Conservation (phyloP, 805 yeast species). For the Yarrowia alimentaria region DNA sequence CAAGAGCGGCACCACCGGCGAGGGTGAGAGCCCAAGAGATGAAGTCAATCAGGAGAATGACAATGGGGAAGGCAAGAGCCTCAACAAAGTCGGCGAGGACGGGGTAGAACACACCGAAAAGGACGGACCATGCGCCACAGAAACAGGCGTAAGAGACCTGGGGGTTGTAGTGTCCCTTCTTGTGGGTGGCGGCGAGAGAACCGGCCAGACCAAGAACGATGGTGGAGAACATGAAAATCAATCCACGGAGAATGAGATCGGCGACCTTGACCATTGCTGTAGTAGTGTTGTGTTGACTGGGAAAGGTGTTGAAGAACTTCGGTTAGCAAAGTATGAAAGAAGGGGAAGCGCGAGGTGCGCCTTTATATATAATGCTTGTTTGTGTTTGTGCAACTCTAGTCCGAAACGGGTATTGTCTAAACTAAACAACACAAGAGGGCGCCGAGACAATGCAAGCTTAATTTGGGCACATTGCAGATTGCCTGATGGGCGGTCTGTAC, state of each 20-base stretch:
- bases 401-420: conserved; percentile 26
- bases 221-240: conserved; percentile 73
- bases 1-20: conserved; percentile 92
- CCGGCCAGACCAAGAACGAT: conserved; percentile 85
- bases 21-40: conserved; percentile 88
- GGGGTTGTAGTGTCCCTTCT: conserved; percentile 51
- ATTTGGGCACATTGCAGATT: neutral
- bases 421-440: conserved; percentile 28
- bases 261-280: conserved; percentile 39
- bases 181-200: conserved; percentile 61
- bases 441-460: conserved; percentile 18
- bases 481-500: conserved; percentile 27
- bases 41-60: conserved; percentile 74
- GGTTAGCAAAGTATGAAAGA: conserved; percentile 42
- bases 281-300: neutral
- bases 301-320: neutral
- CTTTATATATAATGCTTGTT: conserved; percentile 25
- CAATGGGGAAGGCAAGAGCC: conserved; percentile 82
- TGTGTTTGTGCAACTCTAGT: conserved; percentile 20
- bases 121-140: conserved; percentile 80
- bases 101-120: conserved; percentile 79
- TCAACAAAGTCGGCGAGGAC: conserved; percentile 70
- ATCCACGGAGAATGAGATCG: conserved; percentile 70
- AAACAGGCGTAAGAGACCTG: conserved; percentile 88
- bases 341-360: neutral